Evolutionary conservation across 2,329 filamentous ascomycete genomes (phyloP).

Genomic region (Colletotrichum tropicale): DNA sequence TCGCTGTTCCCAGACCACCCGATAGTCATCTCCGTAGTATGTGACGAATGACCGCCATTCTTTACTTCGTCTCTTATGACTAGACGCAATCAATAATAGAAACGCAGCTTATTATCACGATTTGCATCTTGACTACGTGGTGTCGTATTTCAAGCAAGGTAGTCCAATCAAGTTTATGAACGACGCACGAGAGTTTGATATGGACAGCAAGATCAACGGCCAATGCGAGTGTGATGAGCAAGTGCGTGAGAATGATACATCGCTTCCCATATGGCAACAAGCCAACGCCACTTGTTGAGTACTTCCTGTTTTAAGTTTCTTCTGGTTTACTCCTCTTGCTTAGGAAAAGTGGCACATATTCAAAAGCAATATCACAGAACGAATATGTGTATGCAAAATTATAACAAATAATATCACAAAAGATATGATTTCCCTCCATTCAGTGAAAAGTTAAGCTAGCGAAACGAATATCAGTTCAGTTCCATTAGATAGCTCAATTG

Average conservation of each 20-base stretch:
- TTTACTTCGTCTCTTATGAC: background rate
- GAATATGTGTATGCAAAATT: background rate
- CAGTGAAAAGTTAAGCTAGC: background rate
- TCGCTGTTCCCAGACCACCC: background rate
- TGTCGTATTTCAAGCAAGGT: background rate
- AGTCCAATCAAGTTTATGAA: background rate
- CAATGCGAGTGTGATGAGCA: too few species aligned
- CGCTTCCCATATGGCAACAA: background rate
- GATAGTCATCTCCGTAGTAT: background rate
- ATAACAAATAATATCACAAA: background rate
- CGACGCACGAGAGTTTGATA: background rate
- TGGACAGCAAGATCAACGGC: background rate
- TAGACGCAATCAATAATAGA: too few species aligned
- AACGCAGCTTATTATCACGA: too few species aligned
- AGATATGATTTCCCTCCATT: background rate
- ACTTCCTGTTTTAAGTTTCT: background rate
- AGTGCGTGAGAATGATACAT: background rate
- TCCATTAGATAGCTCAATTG: fast-evolving
- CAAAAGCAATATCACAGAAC: fast-evolving
- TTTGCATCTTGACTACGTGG: background rate
- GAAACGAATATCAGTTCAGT: background rate
- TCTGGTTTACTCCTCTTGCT: background rate
- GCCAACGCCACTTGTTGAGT: background rate
- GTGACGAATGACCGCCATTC: background rate
- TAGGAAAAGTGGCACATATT: background rate